Conservation (phyloP, 1,284 basidiomycete genomes). For the Cutaneotrichosporon cutaneum region DNA sequence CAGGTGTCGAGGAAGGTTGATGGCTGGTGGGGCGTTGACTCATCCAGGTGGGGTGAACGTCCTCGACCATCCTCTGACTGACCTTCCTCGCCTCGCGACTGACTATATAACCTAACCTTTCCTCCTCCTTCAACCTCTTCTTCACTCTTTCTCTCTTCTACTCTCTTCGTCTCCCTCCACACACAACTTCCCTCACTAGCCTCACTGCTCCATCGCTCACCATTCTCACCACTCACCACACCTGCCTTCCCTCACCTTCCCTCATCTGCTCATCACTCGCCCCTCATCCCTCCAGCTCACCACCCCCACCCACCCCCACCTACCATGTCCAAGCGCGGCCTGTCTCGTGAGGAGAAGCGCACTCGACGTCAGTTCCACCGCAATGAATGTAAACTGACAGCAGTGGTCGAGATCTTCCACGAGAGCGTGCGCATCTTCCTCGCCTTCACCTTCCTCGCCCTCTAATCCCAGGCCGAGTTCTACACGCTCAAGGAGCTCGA, state of each 20-base stretch:
- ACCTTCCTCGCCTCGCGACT: background rate
- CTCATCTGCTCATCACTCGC: background rate
- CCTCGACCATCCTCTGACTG: background rate
- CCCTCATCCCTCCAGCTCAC: background rate
- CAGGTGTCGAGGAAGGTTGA: background rate
- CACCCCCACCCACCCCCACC: background rate
- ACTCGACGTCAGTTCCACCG: slow-evolving; percentile 40
- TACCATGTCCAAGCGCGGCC: slow-evolving; percentile 48
- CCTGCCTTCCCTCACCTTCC: background rate
- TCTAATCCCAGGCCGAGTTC: slow-evolving; percentile 69
- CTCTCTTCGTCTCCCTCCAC: too few relatives aligned
- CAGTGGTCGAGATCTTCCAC: slow-evolving; percentile 80
- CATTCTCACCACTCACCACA: background rate
- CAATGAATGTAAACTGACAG: background rate
- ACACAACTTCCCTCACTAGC: too few relatives aligned
- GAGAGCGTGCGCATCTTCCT: slow-evolving; percentile 62
- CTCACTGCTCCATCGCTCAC: too few relatives aligned
- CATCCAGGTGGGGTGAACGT: background rate
- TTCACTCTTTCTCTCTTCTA: background rate
- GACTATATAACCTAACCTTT: background rate
- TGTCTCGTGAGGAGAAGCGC: slow-evolving; percentile 51
- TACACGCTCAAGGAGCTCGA: slow-evolving; percentile 83
- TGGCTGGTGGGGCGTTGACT: background rate
- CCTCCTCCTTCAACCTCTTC: background rate
- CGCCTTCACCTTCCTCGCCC: background rate